Evolutionary conservation across 2,329 filamentous ascomycete species (phyloP).

Genomic region (Neophaeococcomyces mojaviensis): DNA sequence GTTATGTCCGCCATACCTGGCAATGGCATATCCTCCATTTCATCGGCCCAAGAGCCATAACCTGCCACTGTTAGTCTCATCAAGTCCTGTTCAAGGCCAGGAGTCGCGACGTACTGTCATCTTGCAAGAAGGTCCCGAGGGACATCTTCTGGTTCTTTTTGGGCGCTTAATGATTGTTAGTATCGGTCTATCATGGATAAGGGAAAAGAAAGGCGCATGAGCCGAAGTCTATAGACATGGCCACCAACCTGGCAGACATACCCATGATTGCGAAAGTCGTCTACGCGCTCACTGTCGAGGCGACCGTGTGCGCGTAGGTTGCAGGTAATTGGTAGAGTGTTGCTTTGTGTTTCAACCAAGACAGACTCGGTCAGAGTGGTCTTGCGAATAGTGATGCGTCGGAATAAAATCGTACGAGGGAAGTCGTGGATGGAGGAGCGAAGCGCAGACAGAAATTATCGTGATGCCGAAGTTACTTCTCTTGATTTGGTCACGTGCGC

Average conservation of each 20-base stretch:
- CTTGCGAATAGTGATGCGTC: neutral
- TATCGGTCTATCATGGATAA: neutral
- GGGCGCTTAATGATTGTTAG: slow-evolving; percentile 54
- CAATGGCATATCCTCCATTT: slow-evolving; percentile 81
- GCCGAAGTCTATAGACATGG: neutral
- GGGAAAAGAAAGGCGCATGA: slow-evolving; percentile 1
- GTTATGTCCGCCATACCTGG: slow-evolving; percentile 48
- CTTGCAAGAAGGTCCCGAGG: slow-evolving; percentile 89
- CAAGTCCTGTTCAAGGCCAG: slow-evolving; percentile 12
- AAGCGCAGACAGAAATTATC: no score
- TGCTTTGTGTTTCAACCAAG: neutral
- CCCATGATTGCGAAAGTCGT: slow-evolving; percentile 16
- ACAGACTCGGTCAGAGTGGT: neutral
- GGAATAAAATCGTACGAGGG: neutral
- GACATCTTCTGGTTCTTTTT: slow-evolving; percentile 96
- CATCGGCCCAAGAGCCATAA: slow-evolving; percentile 94
- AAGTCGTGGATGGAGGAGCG: no score
- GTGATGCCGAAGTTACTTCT: no score
- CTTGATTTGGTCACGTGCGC: no score
- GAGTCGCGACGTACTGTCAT: slow-evolving; percentile 63
- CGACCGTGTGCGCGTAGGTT: slow-evolving; percentile 5
- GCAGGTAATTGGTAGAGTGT: neutral
- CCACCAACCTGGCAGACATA: slow-evolving; percentile 10
- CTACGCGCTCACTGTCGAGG: slow-evolving; percentile 6
- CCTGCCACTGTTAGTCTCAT: slow-evolving; percentile 39